Percentiles rank a stretch among this genome's conserved stretches.
phyloP scores from a whole-genome alignment of 1,284 basidiomycete species.

The Ceratobasidium sp. region DNA sequence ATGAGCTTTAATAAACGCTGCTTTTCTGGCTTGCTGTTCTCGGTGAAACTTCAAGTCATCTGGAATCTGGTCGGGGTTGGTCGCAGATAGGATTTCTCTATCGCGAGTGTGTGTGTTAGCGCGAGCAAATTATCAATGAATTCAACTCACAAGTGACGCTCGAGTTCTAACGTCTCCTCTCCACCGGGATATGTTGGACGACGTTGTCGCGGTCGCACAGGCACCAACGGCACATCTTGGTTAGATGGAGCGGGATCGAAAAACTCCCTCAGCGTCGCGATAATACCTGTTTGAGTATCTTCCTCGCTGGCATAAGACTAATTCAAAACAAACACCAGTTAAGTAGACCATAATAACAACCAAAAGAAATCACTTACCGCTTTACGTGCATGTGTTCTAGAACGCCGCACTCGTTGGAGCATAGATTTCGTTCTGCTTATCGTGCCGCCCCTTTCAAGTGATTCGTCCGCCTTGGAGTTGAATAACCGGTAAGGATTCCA shows the following conservation, averaged over 20 bases:
- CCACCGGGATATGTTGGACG: constrained; percentile 19
- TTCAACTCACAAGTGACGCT: constrained; percentile 35
- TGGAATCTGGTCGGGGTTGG: constrained; percentile 67
- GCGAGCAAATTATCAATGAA: not conserved
- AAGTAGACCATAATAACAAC: not conserved
- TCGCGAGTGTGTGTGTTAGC: not conserved
- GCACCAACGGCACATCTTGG: constrained; percentile 53
- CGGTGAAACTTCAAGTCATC: constrained; percentile 62
- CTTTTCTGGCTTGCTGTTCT: constrained; percentile 85
- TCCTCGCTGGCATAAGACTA: constrained; percentile 45
- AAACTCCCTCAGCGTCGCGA: constrained; percentile 53
- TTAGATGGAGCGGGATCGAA: constrained; percentile 60
- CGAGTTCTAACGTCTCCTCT: constrained; percentile 31
- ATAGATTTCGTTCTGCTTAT: constrained; percentile 29
- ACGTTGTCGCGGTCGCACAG: constrained; percentile 12
- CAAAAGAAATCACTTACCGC: constrained; percentile 11
- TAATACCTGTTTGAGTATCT: constrained; percentile 45
- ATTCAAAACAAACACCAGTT: constrained; percentile 47
- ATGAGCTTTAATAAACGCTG: constrained; percentile 90
- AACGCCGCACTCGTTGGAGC: constrained; percentile 41
- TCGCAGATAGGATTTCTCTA: constrained; percentile 76
- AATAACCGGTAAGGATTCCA: constrained; percentile 93
- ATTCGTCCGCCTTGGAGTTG: constrained; percentile 79
- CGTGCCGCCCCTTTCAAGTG: constrained; percentile 64
- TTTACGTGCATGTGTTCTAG: constrained; percentile 42